Evolutionary conservation across 2,329 filamentous ascomycete genomes (phyloP).

Genomic region (Knufia fluminis): DNA sequence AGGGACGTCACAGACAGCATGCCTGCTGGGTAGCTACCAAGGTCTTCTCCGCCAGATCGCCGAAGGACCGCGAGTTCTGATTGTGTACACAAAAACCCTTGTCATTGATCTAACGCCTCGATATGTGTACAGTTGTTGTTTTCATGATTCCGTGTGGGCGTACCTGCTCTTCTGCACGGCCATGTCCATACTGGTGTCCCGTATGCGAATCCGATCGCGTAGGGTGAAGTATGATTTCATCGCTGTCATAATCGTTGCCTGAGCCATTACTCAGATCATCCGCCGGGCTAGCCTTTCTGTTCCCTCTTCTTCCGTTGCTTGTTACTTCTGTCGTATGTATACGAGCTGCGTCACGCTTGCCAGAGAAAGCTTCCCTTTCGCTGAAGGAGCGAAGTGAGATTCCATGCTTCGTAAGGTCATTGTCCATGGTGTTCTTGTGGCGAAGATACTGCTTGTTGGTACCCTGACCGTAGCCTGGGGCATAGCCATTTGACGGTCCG

Average conservation of each 20-base stretch:
- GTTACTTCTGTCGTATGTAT: not conserved
- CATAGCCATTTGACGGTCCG: not conserved
- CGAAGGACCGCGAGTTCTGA: too few relatives aligned
- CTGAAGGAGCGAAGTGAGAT: not conserved
- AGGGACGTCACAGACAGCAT: too few relatives aligned
- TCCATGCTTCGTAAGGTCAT: not conserved
- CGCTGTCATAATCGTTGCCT: slow-evolving; percentile 15
- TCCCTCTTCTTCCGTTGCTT: not conserved
- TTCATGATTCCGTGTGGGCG: slow-evolving; percentile 13
- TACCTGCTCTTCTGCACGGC: slow-evolving; percentile 1
- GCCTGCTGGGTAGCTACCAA: too few relatives aligned
- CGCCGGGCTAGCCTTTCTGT: not conserved
- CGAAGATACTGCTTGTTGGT: not conserved
- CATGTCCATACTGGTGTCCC: slow-evolving; percentile 8
- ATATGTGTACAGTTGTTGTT: slow-evolving; percentile 15
- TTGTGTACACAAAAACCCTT: too few relatives aligned
- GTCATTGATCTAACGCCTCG: slow-evolving; percentile 7
- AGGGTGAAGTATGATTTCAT: slow-evolving; percentile 16
- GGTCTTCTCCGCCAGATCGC: too few relatives aligned
- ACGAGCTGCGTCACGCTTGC: not conserved
- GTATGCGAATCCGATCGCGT: slow-evolving; percentile 10
- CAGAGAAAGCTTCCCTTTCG: not conserved
- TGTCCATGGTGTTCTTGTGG: not conserved
- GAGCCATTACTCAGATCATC: slow-evolving; percentile 14
- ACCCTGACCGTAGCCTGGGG: not conserved